Base-by-base conservation (phyloP, 345 rosid species). In the Gossypium ekmanianum region DNA sequence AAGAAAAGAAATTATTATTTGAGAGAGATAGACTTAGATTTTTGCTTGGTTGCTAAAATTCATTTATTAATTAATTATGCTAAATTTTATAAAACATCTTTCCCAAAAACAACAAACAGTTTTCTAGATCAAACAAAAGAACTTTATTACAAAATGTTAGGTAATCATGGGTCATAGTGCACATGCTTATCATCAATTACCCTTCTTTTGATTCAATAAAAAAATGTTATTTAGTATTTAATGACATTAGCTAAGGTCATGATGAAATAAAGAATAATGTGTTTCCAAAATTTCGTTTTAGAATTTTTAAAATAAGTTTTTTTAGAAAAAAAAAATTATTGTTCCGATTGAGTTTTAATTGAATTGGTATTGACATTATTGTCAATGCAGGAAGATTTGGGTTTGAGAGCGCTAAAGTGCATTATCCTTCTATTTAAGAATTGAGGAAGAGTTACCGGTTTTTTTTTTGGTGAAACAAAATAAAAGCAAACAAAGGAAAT, bases 161-260 rank as follows among this genome's bases (percentile, higher is more conserved):
- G 73, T 9, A 51, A 51, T 51, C 44, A 27, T 51, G 61, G 58
- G 59, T 69, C 9, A 50, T 26, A 26, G 44, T 68, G 57, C 72
- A 68, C 72, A 50, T 68, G 72, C 72, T 68, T 50, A 68, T 68
- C 72, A 68, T 68, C 58, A 50, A 51, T 69, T 69, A 51, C 59
- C 44, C 14, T 51, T 20, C n/a, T 11, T 50, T 26, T 41, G 7
- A 34, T 34, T 34, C 41, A 34, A 34, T 5, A 34, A 34, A 34
- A 34, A 34, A 34, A 34, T 4, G 39, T n/a, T 22, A 22, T n/a
- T 68, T 14, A 7, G 3, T 11, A 20, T 24, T 68, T 16, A 8
- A 55, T 55, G 8, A 2, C 20, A 13, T n/a, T 24, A 58, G 14
- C 26, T 48, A 48, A 29, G 39, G 39, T 29, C 39, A 29, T 27